Evolutionary conservation across 257 asterid genomes (phyloP), one percentile per base, ranked within the genome.

Genomic region (Haberlea rhodopensis): DNA sequence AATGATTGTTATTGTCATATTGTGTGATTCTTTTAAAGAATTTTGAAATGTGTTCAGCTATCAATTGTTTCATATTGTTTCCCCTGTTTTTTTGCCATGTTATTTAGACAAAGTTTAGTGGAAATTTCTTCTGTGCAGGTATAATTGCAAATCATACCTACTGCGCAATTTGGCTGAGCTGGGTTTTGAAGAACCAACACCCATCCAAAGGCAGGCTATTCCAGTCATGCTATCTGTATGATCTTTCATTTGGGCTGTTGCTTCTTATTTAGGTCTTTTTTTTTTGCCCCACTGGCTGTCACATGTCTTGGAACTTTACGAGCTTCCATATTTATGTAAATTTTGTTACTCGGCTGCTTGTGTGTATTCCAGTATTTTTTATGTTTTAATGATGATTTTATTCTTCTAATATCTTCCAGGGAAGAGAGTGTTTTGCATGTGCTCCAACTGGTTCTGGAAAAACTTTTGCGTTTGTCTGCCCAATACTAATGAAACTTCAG

Each of bases 381-480:
- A 21, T 29, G 62, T 18, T 53, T 56, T 32, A 66, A 46, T 58
- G n/a, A 46, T 58, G 43, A 21, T 49, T 43, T 52, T 45, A 4
- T 9, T 11, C 20, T 53, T 29, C 21, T 57, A 34, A 32, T 29
- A 28, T 25, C 70, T 58, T 69, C 52, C 75, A 91, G 97, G 97
- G 97, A 66, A 75, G 96, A 74, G 97, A 91, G 78, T 91, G 97
- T 78, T 88, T 91, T 75, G 95, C 94, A 19, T 84, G 91, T 83
- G 97, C 96, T 57, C 96, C 94, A 43, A 88, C 97, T 71, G 97
- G 97, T 73, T 91, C 91, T 62, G 97, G 97, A n/a, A 88, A 91
- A 77, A 91, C 97, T 19, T 84, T 88, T 72, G 95, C 97, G 34
- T 88, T 91, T 69, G 71, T 86, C 69, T 86, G 90, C 75, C 97